phyloP scores from a whole-genome alignment of 441 rosid species.

The Euphorbia schlechtendalii region DNA sequence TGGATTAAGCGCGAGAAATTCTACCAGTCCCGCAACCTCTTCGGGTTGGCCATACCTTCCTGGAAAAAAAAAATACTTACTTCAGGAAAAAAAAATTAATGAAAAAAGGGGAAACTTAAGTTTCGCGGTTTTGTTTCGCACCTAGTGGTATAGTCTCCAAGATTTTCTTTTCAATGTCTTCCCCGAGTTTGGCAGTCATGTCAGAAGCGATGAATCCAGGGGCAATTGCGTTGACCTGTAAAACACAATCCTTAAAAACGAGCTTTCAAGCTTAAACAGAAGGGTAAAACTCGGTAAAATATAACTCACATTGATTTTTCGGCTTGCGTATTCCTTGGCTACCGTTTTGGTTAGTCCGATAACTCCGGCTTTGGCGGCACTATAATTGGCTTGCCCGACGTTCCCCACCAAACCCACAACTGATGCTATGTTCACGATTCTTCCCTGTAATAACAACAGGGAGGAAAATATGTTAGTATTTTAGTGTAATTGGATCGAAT shows the following conservation, averaged over 20 bases:
- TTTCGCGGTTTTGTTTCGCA: slow-evolving; percentile 19
- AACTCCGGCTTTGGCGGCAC: slow-evolving; percentile 95
- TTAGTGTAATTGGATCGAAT: no score
- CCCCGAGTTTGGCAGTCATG: slow-evolving; percentile 91
- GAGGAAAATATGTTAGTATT: background rate
- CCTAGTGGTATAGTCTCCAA: slow-evolving; percentile 78
- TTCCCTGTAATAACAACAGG: slow-evolving; percentile 43
- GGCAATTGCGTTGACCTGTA: slow-evolving; percentile 81
- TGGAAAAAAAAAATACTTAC: slow-evolving; percentile 24
- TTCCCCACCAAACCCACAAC: slow-evolving; percentile 92
- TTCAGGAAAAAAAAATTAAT: no score
- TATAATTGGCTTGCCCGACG: slow-evolving; percentile 87
- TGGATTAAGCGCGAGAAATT: slow-evolving; percentile 81
- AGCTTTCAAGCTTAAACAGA: background rate
- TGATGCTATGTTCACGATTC: slow-evolving; percentile 71
- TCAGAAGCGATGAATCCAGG: slow-evolving; percentile 96
- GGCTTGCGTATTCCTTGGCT: slow-evolving; percentile 78
- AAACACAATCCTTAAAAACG: slow-evolving; percentile 12
- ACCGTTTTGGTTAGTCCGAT: slow-evolving; percentile 76
- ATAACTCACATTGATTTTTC: slow-evolving; percentile 78
- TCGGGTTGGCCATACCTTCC: slow-evolving; percentile 92
- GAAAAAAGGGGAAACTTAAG: no score
- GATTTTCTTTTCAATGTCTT: slow-evolving; percentile 75
- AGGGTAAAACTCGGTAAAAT: slow-evolving; percentile 13
- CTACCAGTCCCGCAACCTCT: slow-evolving; percentile 97